A percentile compares a stretch with the other conserved stretches of the same genome.
Evolutionary conservation across 1,284 basidiomycete species (phyloP).

Genomic region (Tilletiopsis washingtonensis): DNA sequence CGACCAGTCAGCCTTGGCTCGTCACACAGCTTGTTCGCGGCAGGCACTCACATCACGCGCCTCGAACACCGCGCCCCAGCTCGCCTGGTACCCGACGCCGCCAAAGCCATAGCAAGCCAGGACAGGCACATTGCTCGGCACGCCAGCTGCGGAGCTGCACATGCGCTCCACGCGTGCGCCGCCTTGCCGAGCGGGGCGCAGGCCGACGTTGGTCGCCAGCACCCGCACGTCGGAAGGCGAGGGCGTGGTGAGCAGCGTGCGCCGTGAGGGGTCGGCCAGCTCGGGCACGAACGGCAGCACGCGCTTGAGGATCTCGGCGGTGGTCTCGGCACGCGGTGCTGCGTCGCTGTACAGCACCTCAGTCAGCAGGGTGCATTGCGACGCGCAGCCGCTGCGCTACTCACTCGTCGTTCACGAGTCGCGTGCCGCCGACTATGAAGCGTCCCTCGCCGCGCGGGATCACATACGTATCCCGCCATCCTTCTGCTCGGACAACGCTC

Average conservation of each 20-base stretch:
- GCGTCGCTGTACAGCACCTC: slow-evolving; percentile 6
- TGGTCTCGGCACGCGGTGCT: slow-evolving; percentile 16
- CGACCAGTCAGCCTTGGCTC: background rate
- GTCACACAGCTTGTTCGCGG: background rate
- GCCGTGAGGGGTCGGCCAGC: slow-evolving; percentile 12
- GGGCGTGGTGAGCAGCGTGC: too few species aligned
- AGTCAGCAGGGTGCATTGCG: background rate
- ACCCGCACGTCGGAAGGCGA: slow-evolving; percentile 10
- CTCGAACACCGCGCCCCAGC: slow-evolving; percentile 33
- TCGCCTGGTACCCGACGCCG: slow-evolving; percentile 33
- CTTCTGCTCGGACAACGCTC: slow-evolving; percentile 14
- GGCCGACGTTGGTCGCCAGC: slow-evolving; percentile 23
- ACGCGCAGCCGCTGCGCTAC: background rate
- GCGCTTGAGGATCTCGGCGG: slow-evolving; percentile 19
- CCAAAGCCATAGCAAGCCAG: slow-evolving; percentile 6
- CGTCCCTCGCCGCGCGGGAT: slow-evolving; percentile 35
- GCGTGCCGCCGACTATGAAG: slow-evolving; percentile 33
- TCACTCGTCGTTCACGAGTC: slow-evolving; percentile 18
- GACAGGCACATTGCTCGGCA: background rate
- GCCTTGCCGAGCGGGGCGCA: slow-evolving; percentile 25
- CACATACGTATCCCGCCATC: slow-evolving; percentile 22
- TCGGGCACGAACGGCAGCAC: slow-evolving; percentile 18
- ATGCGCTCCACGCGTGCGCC: slow-evolving; percentile 20
- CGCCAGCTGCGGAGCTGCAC: slow-evolving; percentile 9
- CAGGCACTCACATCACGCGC: slow-evolving; percentile 11